These are phyloP conservation scores for Colletotrichum neosansevieriae DNA, from an alignment of 2,329 filamentous ascomycete species.

Conservation along the genomic window DNA sequence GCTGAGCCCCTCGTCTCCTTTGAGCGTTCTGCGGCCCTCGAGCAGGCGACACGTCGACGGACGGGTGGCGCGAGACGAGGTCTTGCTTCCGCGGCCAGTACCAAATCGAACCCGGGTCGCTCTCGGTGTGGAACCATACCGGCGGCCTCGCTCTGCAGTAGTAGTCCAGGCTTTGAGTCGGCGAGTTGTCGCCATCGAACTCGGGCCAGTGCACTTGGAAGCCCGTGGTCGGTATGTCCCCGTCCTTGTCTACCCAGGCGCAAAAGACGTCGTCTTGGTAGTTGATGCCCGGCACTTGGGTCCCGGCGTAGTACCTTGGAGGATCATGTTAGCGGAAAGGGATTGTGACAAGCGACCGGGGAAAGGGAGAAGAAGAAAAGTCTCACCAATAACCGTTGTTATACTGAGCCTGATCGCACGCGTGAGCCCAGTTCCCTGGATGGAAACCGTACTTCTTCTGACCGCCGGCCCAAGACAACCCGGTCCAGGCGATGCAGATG, in stretches of 20 bases:
- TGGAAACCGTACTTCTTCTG: constrained; percentile 42
- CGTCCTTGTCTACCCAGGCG: constrained; percentile 45
- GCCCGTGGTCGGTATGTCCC: constrained; percentile 45
- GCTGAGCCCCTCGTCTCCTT: too few relatives aligned
- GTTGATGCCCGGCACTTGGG: constrained; percentile 38
- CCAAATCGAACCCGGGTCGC: constrained; percentile 26
- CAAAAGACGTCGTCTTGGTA: constrained; percentile 40
- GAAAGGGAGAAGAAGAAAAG: not conserved
- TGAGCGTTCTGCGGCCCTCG: too few relatives aligned
- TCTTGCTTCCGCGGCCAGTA: constrained; percentile 15
- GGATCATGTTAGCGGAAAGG: not conserved
- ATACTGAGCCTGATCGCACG: constrained; percentile 40
- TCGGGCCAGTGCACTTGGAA: constrained; percentile 50
- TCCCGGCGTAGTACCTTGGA: constrained; percentile 45
- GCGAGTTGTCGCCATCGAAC: constrained; percentile 35
- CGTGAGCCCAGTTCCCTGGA: constrained; percentile 44
- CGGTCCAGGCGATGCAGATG: constrained; percentile 44
- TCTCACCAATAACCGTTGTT: not conserved
- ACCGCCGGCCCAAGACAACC: constrained; percentile 13
- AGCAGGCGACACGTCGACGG: too few relatives aligned
- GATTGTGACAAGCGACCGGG: not conserved
- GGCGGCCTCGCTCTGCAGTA: constrained; percentile 21
- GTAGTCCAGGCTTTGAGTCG: constrained; percentile 38
- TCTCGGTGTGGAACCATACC: constrained; percentile 10
- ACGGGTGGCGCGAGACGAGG: not conserved